Percentiles rank a stretch among this genome's conserved stretches.
Evolutionary conservation across 805 yeast genomes (phyloP).

Genomic region (Lachancea fermentati): DNA sequence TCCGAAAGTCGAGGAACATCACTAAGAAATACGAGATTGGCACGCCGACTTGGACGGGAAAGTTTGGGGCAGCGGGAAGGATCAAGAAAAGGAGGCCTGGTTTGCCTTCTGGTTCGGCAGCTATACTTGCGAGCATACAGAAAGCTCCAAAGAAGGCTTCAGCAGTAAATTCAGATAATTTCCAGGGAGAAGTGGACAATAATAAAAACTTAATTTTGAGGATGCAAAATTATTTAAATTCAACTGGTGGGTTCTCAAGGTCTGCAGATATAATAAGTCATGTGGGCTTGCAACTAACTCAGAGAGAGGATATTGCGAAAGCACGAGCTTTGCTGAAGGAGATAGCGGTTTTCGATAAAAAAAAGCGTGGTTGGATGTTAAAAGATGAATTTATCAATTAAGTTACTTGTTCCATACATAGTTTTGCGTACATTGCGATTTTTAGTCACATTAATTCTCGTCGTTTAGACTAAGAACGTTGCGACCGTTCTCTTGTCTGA

Average conservation of each 20-base stretch:
- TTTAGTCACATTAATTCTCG: no score
- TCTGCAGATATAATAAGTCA: conserved; percentile 44
- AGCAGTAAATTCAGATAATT: conserved; percentile 9
- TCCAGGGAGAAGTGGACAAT: not conserved
- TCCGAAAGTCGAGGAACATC: conserved; percentile 47
- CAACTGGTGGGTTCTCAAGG: conserved; percentile 38
- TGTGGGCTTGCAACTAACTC: conserved; percentile 36
- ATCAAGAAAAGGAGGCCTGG: conserved; percentile 18
- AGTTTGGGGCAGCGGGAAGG: conserved; percentile 79
- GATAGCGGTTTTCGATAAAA: conserved; percentile 63
- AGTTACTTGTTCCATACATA: not conserved
- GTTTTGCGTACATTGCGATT: not conserved
- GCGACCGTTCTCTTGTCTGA: no score
- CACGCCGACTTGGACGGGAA: conserved; percentile 95
- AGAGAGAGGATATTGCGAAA: conserved; percentile 51
- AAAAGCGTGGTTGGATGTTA: conserved; percentile 56
- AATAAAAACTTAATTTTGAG: conserved; percentile 9
- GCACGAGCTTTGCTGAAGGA: conserved; percentile 63
- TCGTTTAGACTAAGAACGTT: no score
- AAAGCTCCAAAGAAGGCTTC: conserved; percentile 15
- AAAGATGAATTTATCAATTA: conserved; percentile 44
- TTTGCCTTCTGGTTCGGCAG: conserved; percentile 16
- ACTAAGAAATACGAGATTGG: conserved; percentile 50
- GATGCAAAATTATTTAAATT: conserved; percentile 38
- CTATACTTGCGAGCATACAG: conserved; percentile 23